Conservation (phyloP, 768 basidiomycete species). For the Clathrus columnatus region DNA sequence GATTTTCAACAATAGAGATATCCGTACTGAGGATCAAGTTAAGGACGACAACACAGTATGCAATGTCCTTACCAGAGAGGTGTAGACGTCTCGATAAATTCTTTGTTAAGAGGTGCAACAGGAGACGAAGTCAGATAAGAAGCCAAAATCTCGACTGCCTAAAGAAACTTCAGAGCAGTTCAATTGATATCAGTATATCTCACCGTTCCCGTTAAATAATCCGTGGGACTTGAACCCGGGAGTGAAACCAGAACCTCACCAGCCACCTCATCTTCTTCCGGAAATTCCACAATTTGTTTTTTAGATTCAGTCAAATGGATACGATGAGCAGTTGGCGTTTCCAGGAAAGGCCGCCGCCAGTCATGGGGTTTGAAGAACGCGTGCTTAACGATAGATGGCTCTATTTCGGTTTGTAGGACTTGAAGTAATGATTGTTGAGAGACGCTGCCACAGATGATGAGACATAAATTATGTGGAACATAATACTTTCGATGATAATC, state of each 20-base stretch:
- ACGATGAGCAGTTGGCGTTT: constrained; percentile 67
- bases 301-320: constrained; percentile 42
- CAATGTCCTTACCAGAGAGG: constrained; percentile 63
- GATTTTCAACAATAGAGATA: constrained; percentile 76
- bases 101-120: constrained; percentile 77
- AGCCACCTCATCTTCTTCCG: constrained; percentile 91
- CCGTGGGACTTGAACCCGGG: constrained; percentile 65
- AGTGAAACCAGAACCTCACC: constrained; percentile 78
- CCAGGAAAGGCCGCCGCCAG: constrained; percentile 93
- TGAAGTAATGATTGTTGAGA: constrained; percentile 68
- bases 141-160: constrained; percentile 78
- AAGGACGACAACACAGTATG: neutral
- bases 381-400: constrained; percentile 73
- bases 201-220: constrained; percentile 67
- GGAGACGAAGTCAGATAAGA: constrained; percentile 83
- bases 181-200: constrained; percentile 5
- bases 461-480: constrained; percentile 85
- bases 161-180: constrained; percentile 5
- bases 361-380: constrained; percentile 62
- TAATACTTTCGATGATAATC: constrained; percentile 86
- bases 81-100: constrained; percentile 84
- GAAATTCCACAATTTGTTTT: constrained; percentile 77
- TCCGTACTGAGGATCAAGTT: constrained; percentile 46
- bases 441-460: constrained; percentile 84
- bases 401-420: constrained; percentile 75